Evolutionary conservation across 2,329 filamentous ascomycete species (phyloP).

Genomic region (Tolypocladium ovalisporum): DNA sequence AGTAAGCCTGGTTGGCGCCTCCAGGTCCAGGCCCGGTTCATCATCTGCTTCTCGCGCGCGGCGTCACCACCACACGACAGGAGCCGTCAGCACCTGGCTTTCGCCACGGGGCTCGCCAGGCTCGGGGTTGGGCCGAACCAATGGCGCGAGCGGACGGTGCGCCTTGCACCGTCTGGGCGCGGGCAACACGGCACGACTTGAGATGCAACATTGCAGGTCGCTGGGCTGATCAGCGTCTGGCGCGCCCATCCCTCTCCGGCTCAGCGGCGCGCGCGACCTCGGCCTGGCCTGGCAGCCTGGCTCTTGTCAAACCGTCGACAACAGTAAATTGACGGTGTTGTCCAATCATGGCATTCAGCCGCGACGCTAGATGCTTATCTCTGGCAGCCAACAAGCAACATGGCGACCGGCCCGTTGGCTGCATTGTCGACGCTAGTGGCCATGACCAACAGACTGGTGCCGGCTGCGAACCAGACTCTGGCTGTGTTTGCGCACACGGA

Average conservation of each 20-base stretch:
- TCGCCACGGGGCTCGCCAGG: not conserved
- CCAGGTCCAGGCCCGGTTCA: not conserved
- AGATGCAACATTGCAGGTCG: not conserved
- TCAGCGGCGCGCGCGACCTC: not conserved
- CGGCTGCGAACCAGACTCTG: not conserved
- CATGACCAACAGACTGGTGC: not conserved
- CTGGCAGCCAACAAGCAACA: slow-evolving; percentile 19
- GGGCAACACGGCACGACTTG: not conserved
- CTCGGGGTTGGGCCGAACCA: not conserved
- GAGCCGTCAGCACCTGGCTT: not conserved
- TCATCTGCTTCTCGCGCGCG: not conserved
- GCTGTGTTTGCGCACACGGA: not conserved
- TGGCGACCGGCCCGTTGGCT: slow-evolving; percentile 6
- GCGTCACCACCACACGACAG: not conserved
- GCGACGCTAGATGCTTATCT: slow-evolving; percentile 26
- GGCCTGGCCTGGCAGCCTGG: no score
- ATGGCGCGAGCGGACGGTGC: not conserved
- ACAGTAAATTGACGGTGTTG: slow-evolving; percentile 24
- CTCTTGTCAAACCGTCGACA: slow-evolving; percentile 22
- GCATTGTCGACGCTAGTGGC: slow-evolving; percentile 10
- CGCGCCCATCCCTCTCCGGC: not conserved
- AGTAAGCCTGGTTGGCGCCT: not conserved
- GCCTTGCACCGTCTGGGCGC: not conserved
- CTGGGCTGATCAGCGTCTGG: not conserved
- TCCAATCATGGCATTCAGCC: slow-evolving; percentile 25